Evolutionary conservation across 768 basidiomycete genomes (phyloP), one percentile per base, ranked within the genome.

Genomic region (Phylloporus arenicola): DNA sequence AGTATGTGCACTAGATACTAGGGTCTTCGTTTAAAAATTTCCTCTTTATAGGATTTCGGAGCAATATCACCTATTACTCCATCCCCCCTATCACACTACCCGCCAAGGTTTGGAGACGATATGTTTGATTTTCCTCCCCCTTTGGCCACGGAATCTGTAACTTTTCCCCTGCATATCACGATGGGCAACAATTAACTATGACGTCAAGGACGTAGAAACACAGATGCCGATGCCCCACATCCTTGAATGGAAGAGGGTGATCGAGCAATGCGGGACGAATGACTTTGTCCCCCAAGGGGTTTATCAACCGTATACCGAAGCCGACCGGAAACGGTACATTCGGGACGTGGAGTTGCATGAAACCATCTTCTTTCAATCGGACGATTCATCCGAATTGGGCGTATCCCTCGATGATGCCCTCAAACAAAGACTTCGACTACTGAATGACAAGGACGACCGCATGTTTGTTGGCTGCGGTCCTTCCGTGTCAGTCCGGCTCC

Each of bases 301-400:
- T 67, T 90, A 89, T 62, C 79, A 79, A 55, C 88, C 88, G 2
- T 82, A 86, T 60, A 88, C 88, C 3, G 82, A 80, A 47, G 86
- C 84, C 51, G 87, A 89, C 65, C 76, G 80, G 33, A 80, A 81
- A 34, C 82, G 88, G 19, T 90, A 89, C 55, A 86, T 89, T 22
- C 82, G 81, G 50, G 83, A 88, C 45, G 81, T 84, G 35, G 61
- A 74, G 1, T 72, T 89, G 41, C 81, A 84, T 57, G 63, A 64
- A 4, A 85, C 86, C 2, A 81, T 89, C 53, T 76, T 78, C 57
- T 89, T 89, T 62, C 72, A 67, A 63, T 73, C 74, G 52, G 70
- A 78, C 20, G 66, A 72, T 46, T 78, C 83, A 6, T 63, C 67
- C 1, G 81, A 81, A 55, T 78, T 72, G 52, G 87, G 88, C 13